A percentile compares a stretch with the other conserved stretches of the same genome.
phyloP scores from a whole-genome alignment of 1,139 yeast species.

The Sugiyamaella grinbergsii region DNA sequence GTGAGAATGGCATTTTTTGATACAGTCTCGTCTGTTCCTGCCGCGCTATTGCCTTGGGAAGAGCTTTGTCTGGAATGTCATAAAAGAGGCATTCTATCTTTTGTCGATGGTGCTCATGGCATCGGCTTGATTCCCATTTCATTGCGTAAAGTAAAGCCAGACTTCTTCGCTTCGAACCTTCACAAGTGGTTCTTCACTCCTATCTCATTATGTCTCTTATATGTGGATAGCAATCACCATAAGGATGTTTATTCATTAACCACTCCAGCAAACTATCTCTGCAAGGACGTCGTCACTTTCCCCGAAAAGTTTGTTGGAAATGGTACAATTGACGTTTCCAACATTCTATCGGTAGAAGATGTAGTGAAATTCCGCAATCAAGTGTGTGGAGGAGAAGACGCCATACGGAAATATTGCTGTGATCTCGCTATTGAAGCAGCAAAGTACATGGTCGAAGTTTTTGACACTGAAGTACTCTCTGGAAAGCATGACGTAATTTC shows the following conservation, averaged over 20 bases:
- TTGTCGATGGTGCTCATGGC: slow-evolving; percentile 75
- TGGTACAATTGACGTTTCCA: slow-evolving; percentile 45
- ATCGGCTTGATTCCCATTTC: slow-evolving; percentile 58
- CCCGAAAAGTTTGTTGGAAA: slow-evolving; percentile 42
- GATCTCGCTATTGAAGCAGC: slow-evolving; percentile 51
- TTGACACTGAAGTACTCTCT: slow-evolving; percentile 44
- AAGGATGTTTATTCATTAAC: slow-evolving; percentile 52
- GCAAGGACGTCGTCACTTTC: slow-evolving; percentile 31
- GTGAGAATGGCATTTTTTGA: slow-evolving; percentile 59
- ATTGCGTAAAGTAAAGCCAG: slow-evolving; percentile 53
- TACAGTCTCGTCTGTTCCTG: slow-evolving; percentile 65
- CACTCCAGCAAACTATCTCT: slow-evolving; percentile 43
- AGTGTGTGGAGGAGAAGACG: slow-evolving; percentile 64
- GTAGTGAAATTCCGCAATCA: slow-evolving; percentile 57
- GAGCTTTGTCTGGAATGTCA: slow-evolving; percentile 52
- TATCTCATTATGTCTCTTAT: slow-evolving; percentile 59
- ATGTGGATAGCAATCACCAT: slow-evolving; percentile 58
- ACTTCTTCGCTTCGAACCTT: slow-evolving; percentile 61
- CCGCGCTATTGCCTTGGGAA: slow-evolving; percentile 59
- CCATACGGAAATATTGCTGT: slow-evolving; percentile 52
- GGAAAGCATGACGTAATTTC: slow-evolving; percentile 40
- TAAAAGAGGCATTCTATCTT: slow-evolving; percentile 52
- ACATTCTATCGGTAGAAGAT: slow-evolving; percentile 41
- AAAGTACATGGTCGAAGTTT: slow-evolving; percentile 41
- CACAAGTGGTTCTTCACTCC: slow-evolving; percentile 74